Conservation (phyloP, 1,139 yeast species). For the Nakaseomyces sp. region DNA sequence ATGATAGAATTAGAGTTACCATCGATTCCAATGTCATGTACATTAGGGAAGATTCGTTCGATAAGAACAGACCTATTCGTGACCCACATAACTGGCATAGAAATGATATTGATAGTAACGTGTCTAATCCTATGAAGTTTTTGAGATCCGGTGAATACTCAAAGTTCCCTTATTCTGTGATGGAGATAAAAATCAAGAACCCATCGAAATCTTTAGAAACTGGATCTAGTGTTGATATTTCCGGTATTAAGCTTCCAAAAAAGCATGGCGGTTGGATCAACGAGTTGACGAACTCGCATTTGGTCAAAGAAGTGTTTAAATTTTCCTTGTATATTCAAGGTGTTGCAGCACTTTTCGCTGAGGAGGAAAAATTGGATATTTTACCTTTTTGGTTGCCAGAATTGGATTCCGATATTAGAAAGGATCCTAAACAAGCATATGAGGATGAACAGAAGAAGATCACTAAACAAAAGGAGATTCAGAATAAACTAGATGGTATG, state of each 20-base stretch:
- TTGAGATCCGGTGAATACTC: constrained; percentile 80
- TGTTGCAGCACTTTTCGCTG: constrained; percentile 76
- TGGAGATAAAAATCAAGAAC: constrained; percentile 74
- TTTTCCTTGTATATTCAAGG: constrained; percentile 89
- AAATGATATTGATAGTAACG: constrained; percentile 72
- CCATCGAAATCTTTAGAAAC: constrained; percentile 24
- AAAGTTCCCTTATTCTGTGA: constrained; percentile 82
- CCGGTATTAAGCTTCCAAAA: constrained; percentile 32
- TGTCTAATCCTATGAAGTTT: constrained; percentile 58
- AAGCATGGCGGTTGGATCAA: constrained; percentile 70
- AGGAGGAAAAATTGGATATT: constrained; percentile 72
- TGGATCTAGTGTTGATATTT: constrained; percentile 22
- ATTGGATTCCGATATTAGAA: constrained; percentile 69
- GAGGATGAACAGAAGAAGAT: constrained; percentile 43
- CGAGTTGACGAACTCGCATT: constrained; percentile 73
- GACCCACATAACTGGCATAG: constrained; percentile 90
- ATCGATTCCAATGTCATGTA: constrained; percentile 83
- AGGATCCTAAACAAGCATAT: constrained; percentile 67
- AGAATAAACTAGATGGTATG: constrained; percentile 37
- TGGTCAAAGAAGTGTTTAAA: constrained; percentile 85
- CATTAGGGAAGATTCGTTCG: constrained; percentile 86
- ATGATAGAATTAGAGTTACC: constrained; percentile 78
- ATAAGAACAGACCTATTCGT: constrained; percentile 76
- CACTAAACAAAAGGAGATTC: constrained; percentile 41
- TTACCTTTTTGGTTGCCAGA: constrained; percentile 95